A percentile compares a stretch with the other conserved stretches of the same genome.
Evolutionary conservation across 768 basidiomycete genomes (phyloP).

Genomic region (Leucogyrophana mollusca): DNA sequence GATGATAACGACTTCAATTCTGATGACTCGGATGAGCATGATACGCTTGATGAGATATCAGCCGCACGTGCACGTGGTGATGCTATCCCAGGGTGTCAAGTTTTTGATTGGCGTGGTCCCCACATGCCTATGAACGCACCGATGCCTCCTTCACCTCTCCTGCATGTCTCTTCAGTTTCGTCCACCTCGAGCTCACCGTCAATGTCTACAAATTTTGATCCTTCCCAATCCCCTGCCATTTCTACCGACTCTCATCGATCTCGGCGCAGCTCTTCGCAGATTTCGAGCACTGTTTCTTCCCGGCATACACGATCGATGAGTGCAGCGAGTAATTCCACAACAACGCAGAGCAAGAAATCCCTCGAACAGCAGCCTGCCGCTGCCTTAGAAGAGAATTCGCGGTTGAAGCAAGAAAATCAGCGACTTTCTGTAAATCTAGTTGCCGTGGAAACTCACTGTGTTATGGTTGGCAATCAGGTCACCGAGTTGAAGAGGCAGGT

Average conservation of each 20-base stretch:
- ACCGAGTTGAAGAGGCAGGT: not conserved
- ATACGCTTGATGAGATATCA: no score
- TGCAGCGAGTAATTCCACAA: no score
- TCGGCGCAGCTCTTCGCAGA: not conserved
- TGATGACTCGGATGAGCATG: no score
- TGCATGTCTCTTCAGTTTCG: no score
- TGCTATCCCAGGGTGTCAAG: no score
- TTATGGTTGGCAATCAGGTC: not conserved
- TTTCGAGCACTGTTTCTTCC: not conserved
- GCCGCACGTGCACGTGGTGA: no score
- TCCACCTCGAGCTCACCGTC: not conserved
- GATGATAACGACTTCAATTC: no score
- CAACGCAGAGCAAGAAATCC: no score
- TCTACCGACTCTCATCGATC: not conserved
- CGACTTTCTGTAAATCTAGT: not conserved
- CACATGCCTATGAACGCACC: no score
- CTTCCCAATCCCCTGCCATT: not conserved
- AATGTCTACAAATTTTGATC: not conserved
- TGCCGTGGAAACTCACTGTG: not conserved
- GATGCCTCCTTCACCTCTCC: no score
- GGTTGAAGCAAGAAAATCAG: not conserved
- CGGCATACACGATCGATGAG: not conserved
- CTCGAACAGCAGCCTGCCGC: not conserved
- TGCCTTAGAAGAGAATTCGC: not conserved
- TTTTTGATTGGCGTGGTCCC: no score